A percentile compares a stretch with the other conserved stretches of the same genome.
Evolutionary conservation across 1,139 yeast species (phyloP).

Genomic region (Zygoascus meyerae): DNA sequence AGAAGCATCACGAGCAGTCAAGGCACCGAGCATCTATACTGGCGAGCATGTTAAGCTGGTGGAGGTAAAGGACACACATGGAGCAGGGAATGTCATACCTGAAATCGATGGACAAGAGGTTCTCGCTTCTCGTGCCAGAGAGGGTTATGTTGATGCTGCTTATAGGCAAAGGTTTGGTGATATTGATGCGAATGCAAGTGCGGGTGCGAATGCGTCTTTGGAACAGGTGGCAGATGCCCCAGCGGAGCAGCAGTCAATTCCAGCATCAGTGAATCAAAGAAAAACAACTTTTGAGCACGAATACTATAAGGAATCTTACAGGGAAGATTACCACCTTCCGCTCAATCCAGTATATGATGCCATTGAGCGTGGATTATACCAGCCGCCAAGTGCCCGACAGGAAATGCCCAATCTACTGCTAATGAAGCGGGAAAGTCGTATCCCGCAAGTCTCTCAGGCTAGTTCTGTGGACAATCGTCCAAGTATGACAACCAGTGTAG

Average conservation of each 20-base stretch:
- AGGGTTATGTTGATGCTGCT: conserved; percentile 1
- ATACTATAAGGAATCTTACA: neutral
- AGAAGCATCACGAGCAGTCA: conserved; percentile 21
- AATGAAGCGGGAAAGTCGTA: too few species aligned
- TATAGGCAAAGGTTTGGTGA: neutral
- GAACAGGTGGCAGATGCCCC: neutral
- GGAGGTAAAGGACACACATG: conserved; percentile 15
- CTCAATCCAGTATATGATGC: conserved; percentile 9
- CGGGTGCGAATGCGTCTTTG: neutral
- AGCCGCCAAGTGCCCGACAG: neutral
- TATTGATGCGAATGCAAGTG: neutral
- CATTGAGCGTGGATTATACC: conserved; percentile 6
- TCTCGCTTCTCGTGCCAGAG: conserved; percentile 6
- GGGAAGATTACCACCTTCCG: conserved; percentile 7
- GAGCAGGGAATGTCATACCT: conserved; percentile 10
- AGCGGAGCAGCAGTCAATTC: neutral
- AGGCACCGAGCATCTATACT: conserved; percentile 25
- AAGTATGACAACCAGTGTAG: too few species aligned
- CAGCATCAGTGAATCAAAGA: neutral
- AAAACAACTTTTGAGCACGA: neutral
- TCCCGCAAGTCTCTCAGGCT: too few species aligned
- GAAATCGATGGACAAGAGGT: conserved; percentile 8
- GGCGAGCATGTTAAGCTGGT: conserved; percentile 26
- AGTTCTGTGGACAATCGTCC: too few species aligned
- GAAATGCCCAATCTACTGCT: neutral